Evolutionary conservation across 2,329 filamentous ascomycete genomes (phyloP).

Genomic region (Hyphodiscus sp.): DNA sequence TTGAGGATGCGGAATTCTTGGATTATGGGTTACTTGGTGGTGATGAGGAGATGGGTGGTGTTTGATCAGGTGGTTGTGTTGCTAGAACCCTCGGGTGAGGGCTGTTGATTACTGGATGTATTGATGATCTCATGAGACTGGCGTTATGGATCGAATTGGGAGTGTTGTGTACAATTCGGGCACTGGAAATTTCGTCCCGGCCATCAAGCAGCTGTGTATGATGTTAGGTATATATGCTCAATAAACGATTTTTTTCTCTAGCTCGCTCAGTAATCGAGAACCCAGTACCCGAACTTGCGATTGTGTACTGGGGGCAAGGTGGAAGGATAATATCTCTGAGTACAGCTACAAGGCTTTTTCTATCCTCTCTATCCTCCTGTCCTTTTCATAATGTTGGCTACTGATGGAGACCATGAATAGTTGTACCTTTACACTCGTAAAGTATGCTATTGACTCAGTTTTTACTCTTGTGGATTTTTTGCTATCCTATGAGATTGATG

Average conservation of each 20-base stretch:
- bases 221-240: neutral
- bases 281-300: neutral
- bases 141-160: neutral
- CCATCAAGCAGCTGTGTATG: neutral
- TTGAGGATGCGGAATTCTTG: conserved; percentile 63
- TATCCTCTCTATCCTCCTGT: no score
- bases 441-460: no score
- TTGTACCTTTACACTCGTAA: no score
- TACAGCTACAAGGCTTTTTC: no score
- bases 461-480: no score
- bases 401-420: no score
- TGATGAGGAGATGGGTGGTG: conserved; percentile 29
- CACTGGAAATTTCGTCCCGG: neutral
- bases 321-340: no score
- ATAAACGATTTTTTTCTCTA: neutral
- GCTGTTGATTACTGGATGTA: neutral
- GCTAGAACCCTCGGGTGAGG: neutral
- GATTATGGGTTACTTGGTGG: conserved; percentile 32
- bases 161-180: neutral
- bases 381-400: no score
- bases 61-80: conserved; percentile 6
- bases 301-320: no score
- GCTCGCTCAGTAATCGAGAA: neutral
- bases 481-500: no score
- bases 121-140: neutral